Conservation (phyloP, 345 rosid genomes). For the Salix arbutifolia region DNA sequence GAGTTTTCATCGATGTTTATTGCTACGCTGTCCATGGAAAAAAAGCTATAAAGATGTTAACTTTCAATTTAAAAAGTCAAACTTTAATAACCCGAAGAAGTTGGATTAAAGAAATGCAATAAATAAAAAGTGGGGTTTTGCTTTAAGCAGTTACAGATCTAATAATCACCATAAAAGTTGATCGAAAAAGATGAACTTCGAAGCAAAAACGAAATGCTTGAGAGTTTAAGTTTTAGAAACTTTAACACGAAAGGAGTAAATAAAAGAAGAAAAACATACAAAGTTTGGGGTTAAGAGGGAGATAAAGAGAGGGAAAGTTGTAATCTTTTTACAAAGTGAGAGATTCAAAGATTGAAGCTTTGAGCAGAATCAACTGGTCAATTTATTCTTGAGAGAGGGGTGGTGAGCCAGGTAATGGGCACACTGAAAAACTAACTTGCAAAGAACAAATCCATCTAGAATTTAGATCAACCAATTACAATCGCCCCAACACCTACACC, state of each 20-base stretch:
- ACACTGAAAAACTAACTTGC: no score
- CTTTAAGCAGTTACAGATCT: slow-evolving; percentile 36
- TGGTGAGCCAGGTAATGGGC: no score
- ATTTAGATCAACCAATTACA: no score
- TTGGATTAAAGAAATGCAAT: slow-evolving; percentile 17
- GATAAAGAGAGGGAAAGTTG: no score
- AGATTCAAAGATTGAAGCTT: no score
- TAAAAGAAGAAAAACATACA: no score
- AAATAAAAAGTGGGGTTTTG: slow-evolving; percentile 22
- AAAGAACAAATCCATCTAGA: no score
- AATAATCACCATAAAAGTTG: slow-evolving; percentile 10
- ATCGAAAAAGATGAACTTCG: background rate
- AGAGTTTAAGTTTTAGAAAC: slow-evolving; percentile 33
- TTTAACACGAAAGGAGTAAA: slow-evolving; percentile 27
- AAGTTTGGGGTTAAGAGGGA: no score
- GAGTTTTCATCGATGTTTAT: background rate
- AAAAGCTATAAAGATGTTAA: slow-evolving; percentile 3
- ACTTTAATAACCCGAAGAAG: background rate
- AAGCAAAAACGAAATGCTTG: slow-evolving; percentile 23
- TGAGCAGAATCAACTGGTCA: no score
- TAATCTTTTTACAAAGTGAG: no score
- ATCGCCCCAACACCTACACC: no score
- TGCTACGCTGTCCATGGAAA: background rate
- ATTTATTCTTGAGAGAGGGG: no score
- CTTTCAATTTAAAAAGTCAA: slow-evolving; percentile 2